Base-by-base conservation (phyloP, 2,329 filamentous ascomycete species). In the Penicillium sp. region DNA sequence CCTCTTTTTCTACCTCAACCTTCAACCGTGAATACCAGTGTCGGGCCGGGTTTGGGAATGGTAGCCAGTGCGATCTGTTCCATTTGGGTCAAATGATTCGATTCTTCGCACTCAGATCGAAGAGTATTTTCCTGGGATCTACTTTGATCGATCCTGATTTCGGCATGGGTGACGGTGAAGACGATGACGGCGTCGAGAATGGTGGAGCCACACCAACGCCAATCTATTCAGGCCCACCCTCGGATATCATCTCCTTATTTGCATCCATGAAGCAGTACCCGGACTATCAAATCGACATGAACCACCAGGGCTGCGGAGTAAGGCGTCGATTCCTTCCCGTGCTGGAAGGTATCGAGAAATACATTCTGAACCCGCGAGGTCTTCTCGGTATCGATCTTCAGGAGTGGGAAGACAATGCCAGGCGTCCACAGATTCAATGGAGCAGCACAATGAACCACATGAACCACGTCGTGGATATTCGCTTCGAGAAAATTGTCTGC, bases 11-110 rank as follows among this genome's bases (percentile, higher is more conserved):
- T 6, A 54, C 59, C 16, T 50, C 53, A 22, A 39, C 52, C 10
- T 59, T 56, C 40, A 45, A 54, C 2, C 62, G 62, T 16, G 55
- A 55, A 10, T 63, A 64, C 16, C 70, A 74, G 57, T 74, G 71
- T 47, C 68, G 67, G 24, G 67, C 65, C 38, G 69, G 63, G 9
- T 66, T 70, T 46, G 66, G 59, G 35, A 72, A 72, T 34, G 70
- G 69, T 6, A 66, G 61, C 35, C 64, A 68, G 44, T 74, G 71
- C 47, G 71, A 74, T 46, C 60, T 67, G 4, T 74, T 73, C 46
- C 70, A 74, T 35, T 57, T 73, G 0, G 71, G 71, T 10, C 69
- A 73, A 51, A 72, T 72, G 61, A 60, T 66, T 16, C 67, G 69
- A 8, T 74, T 73, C 49, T 71, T 74, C 32, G 52, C 64, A 4